Percentiles rank a stretch among this genome's conserved stretches.
These are phyloP conservation scores for Botrytis deweyae DNA, from an alignment of 2,329 filamentous ascomycete genomes.

Conservation along the genomic window DNA sequence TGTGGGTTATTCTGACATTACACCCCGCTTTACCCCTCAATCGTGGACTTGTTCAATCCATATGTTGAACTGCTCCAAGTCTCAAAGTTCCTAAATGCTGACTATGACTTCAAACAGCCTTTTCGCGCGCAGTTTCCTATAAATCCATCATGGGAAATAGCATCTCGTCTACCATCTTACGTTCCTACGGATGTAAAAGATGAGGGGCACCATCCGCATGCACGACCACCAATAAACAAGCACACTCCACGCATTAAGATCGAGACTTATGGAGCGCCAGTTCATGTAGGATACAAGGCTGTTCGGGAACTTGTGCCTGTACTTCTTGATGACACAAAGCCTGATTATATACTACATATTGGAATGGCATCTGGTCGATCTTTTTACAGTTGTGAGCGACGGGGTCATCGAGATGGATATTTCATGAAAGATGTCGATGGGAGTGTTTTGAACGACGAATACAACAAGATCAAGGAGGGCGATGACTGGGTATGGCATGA, in stretches of 20 bases:
- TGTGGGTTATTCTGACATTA: slow-evolving; percentile 44
- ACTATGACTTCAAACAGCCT: slow-evolving; percentile 51
- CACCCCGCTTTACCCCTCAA: slow-evolving; percentile 6
- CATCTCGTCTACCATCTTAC: slow-evolving; percentile 62
- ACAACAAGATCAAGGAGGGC: slow-evolving; percentile 43
- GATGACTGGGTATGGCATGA: slow-evolving; percentile 55
- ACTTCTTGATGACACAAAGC: slow-evolving; percentile 46
- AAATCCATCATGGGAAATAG: slow-evolving; percentile 83
- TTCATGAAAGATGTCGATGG: slow-evolving; percentile 68
- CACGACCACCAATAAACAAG: slow-evolving; percentile 37
- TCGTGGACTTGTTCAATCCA: neutral
- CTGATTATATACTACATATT: slow-evolving; percentile 73
- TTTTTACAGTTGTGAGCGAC: slow-evolving; percentile 70
- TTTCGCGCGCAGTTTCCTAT: slow-evolving; percentile 70
- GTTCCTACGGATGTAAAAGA: slow-evolving; percentile 43
- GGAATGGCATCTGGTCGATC: slow-evolving; percentile 68
- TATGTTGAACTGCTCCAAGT: neutral
- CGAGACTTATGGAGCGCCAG: slow-evolving; percentile 61
- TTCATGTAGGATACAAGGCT: slow-evolving; percentile 69
- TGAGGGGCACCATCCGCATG: slow-evolving; percentile 10
- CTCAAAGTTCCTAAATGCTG: neutral
- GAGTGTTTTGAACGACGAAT: slow-evolving; percentile 50
- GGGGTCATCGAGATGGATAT: slow-evolving; percentile 72
- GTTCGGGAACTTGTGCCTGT: slow-evolving; percentile 63
- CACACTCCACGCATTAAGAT: slow-evolving; percentile 54